Base-by-base conservation (phyloP, 305 asterid genomes). In the Solanum chacoense region DNA sequence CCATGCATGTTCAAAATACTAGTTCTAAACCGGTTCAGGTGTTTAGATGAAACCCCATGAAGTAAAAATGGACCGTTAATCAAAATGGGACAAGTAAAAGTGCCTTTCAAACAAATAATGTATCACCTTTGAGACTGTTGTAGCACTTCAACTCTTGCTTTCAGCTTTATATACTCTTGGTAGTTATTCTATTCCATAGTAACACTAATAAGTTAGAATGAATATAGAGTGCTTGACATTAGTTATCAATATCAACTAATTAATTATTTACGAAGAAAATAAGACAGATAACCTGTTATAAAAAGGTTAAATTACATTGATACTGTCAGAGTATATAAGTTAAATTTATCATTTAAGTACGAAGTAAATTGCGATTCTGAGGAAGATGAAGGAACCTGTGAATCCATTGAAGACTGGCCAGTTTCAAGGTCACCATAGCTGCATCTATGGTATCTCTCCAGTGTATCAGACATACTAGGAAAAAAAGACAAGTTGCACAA, bases 111-210 rank as follows among this genome's bases (percentile, higher is more conserved):
- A 11, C 16, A 36, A 36, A 38, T 16, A 37, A 71, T 65, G 38
- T 8, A 22, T 84, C 90, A 94, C 97, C 98, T 94, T 88, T 95
- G 98, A 84, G 95, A 93, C 89, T 94, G 93, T 86, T 94, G 95
- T 45, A 94, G 91, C 26, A 36, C 91, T 90, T 94, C 98, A 88
- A 91, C 95, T 78, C 89, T 92, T 89, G 90, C 94, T 91, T 95
- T 95, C 35, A 95, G 95, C 92, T 91, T 91, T 85, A 93, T 34
- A 92, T 93, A 95, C 88, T 94, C 95, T 37, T 93, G 92, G 85
- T 94, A 94, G 40, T 77, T 87, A 71, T 89, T 88, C 95, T 95
- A 92, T 85, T 90, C 4, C 45, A 35, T 22, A 35, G 22, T 35
- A 76, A 36, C 31, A 74, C 80, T 8, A 59, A 20, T 59, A 7